Evolutionary conservation across 257 asterid genomes (phyloP), one percentile per base, ranked within the genome.

Genomic region (Fraxinus excelsior): DNA sequence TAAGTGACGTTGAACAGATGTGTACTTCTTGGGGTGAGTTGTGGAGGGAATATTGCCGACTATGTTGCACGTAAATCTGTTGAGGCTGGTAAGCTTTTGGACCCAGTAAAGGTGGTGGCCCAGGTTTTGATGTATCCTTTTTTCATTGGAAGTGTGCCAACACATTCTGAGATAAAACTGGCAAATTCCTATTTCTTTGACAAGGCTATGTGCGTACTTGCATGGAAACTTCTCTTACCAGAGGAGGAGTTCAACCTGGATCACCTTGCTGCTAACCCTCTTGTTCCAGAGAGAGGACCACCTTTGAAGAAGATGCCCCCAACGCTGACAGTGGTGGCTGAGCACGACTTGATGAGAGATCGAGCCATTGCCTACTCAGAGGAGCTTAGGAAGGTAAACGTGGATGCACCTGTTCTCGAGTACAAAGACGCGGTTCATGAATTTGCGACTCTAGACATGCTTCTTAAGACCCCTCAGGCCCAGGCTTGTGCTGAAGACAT

Each of bases 61-160:
- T 87, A 85, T 42, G 91, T 93, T 70, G 81, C 97, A 64, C 83
- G 94, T 72, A 91, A 89, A 89, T 91, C 99, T 1, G 91, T 95
- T 7, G 99, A 93, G 82, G 90, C 86, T 0, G 92, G 97, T 28
- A 91, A 87, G 58, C 90, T 82, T 76, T 82, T 93, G 83, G 97
- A 95, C 79, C 99, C 99, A 26, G 96, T 93, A 60, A 93, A 90
- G 77, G 98, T 93, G 44, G 98, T 95, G 26, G 99, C 98, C 67
- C 99, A 91, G 83, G 97, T 94, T 67, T 75, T 94, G 79, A 92
- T 91, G 99, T 94, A 92, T 78, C 99, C 99, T 2, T 95, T 91
- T 62, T 95, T 95, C 91, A 90, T 85, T 19, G 98, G 99, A 81
- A 91, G 89, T 70, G 85, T 85, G 72, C 97, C 98, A 1, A 95